These are phyloP conservation scores for Prunus dulcis DNA, from an alignment of 306 rosid species.

Conservation along the genomic window DNA sequence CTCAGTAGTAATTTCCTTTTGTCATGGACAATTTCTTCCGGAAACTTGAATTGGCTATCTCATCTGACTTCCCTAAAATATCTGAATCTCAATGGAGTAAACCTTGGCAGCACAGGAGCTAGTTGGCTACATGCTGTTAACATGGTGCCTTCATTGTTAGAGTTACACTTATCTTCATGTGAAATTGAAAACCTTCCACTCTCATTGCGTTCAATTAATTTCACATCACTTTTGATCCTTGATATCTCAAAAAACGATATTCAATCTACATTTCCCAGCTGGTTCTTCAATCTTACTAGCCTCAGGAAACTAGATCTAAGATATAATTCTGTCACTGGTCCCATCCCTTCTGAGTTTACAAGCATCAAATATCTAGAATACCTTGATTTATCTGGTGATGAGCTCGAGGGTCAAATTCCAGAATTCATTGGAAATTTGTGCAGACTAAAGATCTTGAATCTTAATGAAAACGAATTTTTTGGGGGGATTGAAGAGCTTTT, in stretches of 20 bases:
- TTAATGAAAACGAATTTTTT: background rate
- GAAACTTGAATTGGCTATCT: conserved; percentile 23
- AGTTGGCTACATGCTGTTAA: conserved; percentile 11
- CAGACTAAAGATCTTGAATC: background rate
- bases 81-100: conserved; percentile 17
- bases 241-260: rapidly evolving
- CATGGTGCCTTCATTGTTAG: background rate
- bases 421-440: background rate
- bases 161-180: background rate
- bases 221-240: background rate
- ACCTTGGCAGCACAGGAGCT: conserved; percentile 23
- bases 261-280: background rate
- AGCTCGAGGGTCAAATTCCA: background rate
- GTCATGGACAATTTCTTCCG: background rate
- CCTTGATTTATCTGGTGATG: background rate
- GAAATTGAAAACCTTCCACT: background rate
- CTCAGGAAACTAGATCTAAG: background rate
- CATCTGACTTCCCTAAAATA: conserved; percentile 33
- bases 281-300: background rate
- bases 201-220: background rate
- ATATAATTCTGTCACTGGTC: rapidly evolving
- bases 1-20: background rate
- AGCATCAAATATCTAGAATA: background rate
- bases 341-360: background rate
- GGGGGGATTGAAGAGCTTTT: background rate